A percentile compares a stretch with the other conserved stretches of the same genome.
Conservation (phyloP, 2,329 filamentous ascomycete genomes). For the Dothistroma septosporum region DNA sequence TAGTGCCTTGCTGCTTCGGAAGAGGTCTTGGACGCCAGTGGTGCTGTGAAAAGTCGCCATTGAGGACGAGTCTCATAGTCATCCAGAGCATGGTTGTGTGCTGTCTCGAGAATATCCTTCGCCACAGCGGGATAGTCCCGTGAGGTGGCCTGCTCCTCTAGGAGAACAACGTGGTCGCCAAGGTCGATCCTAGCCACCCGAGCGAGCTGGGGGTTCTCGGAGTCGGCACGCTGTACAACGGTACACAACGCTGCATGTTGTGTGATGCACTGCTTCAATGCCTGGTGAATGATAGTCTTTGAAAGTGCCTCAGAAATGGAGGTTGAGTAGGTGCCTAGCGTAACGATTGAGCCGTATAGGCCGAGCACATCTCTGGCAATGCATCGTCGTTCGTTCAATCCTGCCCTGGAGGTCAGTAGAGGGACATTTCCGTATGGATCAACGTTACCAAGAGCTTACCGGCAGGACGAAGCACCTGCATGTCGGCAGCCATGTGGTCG, state of each 20-base stretch:
- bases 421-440: not conserved
- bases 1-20: constrained; percentile 2
- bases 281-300: constrained; percentile 27
- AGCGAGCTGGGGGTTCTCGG: constrained; percentile 38
- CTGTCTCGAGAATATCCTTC: constrained; percentile 27
- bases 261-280: constrained; percentile 39
- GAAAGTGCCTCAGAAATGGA: constrained; percentile 13
- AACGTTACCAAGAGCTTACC: constrained; percentile 1
- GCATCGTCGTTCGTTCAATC: constrained; percentile 36
- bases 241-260: constrained; percentile 39
- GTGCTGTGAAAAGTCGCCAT: constrained; percentile 43
- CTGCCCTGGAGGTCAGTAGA: not conserved
- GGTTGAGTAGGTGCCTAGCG: constrained; percentile 36
- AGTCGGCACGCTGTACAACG: constrained; percentile 36
- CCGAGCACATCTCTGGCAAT: constrained; percentile 41
- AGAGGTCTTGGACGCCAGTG: constrained; percentile 5
- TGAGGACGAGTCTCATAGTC: constrained; percentile 34
- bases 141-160: constrained; percentile 13
- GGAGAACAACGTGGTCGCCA: constrained; percentile 38
- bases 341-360: constrained; percentile 40
- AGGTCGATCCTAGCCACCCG: constrained; percentile 36
- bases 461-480: constrained; percentile 13
- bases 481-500: constrained; percentile 2
- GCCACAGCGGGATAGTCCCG: constrained; percentile 19
- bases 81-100: constrained; percentile 36